Conservation (phyloP, 805 yeast genomes). For the Kodamaea restingae region DNA sequence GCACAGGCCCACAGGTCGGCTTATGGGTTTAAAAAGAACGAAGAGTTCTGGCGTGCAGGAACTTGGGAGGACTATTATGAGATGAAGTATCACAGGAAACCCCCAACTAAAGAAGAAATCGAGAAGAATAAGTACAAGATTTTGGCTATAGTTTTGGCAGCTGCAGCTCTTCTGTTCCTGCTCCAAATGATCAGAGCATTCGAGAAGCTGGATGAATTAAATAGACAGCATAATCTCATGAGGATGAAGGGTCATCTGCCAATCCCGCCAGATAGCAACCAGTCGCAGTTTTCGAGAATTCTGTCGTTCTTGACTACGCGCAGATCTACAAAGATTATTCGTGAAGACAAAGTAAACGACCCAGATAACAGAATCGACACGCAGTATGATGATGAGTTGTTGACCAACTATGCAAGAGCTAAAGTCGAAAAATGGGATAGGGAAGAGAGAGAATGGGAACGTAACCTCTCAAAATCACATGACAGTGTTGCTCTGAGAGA, state of each 20-base stretch:
- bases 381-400: constrained; percentile 25
- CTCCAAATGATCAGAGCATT: constrained; percentile 40
- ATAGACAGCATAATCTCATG: constrained; percentile 20
- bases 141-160: constrained; percentile 36
- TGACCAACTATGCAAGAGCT: constrained; percentile 31
- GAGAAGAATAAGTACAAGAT: constrained; percentile 43
- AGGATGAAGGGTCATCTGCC: constrained; percentile 11
- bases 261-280: neutral
- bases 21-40: constrained; percentile 31
- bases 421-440: constrained; percentile 13
- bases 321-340: constrained; percentile 23
- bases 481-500: neutral
- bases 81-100: constrained; percentile 33
- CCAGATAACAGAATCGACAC: constrained; percentile 14
- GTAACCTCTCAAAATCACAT: neutral
- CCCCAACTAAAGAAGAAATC: constrained; percentile 38
- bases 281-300: constrained; percentile 29
- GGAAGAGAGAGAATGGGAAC: neutral
- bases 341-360: constrained; percentile 12
- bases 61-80: constrained; percentile 61
- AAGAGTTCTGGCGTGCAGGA: constrained; percentile 57
- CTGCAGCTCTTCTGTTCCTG: constrained; percentile 34
- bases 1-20: constrained; percentile 37
- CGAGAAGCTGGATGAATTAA: constrained; percentile 32
- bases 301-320: constrained; percentile 32